These are phyloP conservation scores for Penicillium brevicompactum DNA, from an alignment of 2,329 filamentous ascomycete genomes.

Conservation along the genomic window DNA sequence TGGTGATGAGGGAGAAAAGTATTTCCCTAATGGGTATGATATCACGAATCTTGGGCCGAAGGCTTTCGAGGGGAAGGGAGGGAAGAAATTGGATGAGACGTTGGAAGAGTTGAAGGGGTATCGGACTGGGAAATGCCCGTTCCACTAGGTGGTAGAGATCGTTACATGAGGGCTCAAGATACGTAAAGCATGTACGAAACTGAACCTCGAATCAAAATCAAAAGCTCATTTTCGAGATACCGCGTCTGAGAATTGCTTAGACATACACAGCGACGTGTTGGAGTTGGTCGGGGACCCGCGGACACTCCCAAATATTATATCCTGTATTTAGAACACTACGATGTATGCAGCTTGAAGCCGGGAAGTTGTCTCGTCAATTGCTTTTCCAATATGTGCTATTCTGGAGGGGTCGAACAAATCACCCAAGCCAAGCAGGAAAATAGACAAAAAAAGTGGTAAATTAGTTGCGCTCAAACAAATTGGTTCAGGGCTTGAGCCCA, in stretches of 20 bases:
- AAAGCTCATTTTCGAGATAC: too few relatives aligned
- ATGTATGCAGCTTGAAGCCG: not conserved
- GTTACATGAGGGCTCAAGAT: too few relatives aligned
- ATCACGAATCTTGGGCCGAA: slow-evolving; percentile 64
- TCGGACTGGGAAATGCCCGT: slow-evolving; percentile 54
- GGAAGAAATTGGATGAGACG: slow-evolving; percentile 26
- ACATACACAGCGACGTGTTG: too few relatives aligned
- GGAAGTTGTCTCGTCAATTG: slow-evolving; percentile 27
- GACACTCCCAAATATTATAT: not conserved
- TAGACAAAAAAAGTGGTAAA: slow-evolving; percentile 36
- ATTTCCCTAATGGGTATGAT: slow-evolving; percentile 52
- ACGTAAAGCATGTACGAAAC: too few relatives aligned
- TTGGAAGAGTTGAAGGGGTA: slow-evolving; percentile 50
- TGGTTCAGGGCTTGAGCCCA: slow-evolving; percentile 28
- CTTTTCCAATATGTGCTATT: slow-evolving; percentile 40
- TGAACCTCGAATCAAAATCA: not conserved
- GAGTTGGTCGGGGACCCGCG: too few relatives aligned
- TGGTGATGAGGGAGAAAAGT: slow-evolving; percentile 50
- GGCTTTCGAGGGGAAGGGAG: slow-evolving; percentile 55
- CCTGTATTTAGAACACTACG: not conserved
- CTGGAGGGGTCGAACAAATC: slow-evolving; percentile 22
- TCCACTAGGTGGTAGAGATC: slow-evolving; percentile 26
- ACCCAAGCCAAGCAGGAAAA: slow-evolving; percentile 29
- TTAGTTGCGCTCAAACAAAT: slow-evolving; percentile 43
- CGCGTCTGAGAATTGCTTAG: too few relatives aligned